A percentile compares a stretch with the other conserved stretches of the same genome.
These are phyloP conservation scores for Polygonum aviculare DNA, from an alignment of 148 eudicot species.

Conservation along the genomic window DNA sequence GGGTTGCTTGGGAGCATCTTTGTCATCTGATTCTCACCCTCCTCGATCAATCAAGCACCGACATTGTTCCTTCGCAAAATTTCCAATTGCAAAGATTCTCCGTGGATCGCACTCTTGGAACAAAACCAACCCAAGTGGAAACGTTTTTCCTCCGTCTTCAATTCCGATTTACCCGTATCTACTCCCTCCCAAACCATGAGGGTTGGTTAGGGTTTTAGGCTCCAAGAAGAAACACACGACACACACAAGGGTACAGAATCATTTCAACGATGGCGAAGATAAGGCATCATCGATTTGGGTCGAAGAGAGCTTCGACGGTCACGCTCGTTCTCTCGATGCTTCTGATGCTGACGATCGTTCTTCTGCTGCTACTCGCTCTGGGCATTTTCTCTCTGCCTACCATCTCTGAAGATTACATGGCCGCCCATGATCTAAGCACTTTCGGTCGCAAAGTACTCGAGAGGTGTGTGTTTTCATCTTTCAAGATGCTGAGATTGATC, in stretches of 20 bases:
- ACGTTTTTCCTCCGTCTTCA: background rate
- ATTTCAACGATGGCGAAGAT: slow-evolving; percentile 38
- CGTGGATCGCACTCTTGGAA: background rate
- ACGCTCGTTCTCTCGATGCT: slow-evolving; percentile 60
- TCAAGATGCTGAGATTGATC: background rate
- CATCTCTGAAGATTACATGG: slow-evolving; percentile 27
- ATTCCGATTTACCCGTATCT: background rate
- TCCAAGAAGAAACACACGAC: background rate
- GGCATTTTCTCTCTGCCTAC: slow-evolving; percentile 84
- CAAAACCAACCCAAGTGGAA: background rate
- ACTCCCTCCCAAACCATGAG: background rate
- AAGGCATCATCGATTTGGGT: slow-evolving; percentile 25
- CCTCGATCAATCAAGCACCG: background rate
- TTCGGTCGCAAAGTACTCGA: slow-evolving; percentile 50
- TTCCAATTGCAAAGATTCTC: background rate
- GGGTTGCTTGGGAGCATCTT: background rate
- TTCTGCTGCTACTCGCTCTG: slow-evolving; percentile 70
- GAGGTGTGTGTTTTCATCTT: slow-evolving; percentile 17
- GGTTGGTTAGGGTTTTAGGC: background rate
- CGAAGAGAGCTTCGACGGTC: slow-evolving; percentile 49
- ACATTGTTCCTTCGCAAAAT: background rate
- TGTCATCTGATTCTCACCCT: background rate
- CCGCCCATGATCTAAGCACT: slow-evolving; percentile 33
- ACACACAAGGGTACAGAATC: background rate
- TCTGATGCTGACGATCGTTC: slow-evolving; percentile 51